Evolutionary conservation across 192 early-diverging fungal genomes (phyloP), one percentile per base, ranked within the genome.

Genomic region (Geranomyces michiganensis): DNA sequence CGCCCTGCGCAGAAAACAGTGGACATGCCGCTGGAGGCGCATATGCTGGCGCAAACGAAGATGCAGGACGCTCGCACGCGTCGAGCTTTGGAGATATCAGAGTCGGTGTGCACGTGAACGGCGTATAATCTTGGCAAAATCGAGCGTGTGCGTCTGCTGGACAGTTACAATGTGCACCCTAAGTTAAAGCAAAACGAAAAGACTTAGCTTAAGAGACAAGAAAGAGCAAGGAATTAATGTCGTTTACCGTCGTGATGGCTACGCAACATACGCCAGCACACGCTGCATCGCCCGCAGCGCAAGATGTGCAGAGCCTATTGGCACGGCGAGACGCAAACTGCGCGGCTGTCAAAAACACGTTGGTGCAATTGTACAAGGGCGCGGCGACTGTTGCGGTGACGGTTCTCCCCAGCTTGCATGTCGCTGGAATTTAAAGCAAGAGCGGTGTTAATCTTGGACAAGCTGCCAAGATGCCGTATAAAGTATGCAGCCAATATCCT

Each of bases 321-420:
- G 58, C 58, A 8, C 17, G 4, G 4, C 58, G 58, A 5, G 58
- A 31, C 24, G 6, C 26, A 29, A 60, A 60, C 31, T 60, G 58
- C 58, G 58, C 29, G 31, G 29, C 22, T 8, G 58, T 60, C 5
- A 60, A 29, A 32, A 60, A 32, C 19, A 29, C 29, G 58, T 33
- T 33, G 31, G 58, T 60, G 58, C 58, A 60, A 29, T 32, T 60
- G 29, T 60, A 60, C 51, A 55, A 14, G 6, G 51, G 51, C 19
- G 51, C 19, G 26, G 51, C 51, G 51, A 55, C 51, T 27, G 51
- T 55, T 8, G 51, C 51, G 21, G 51, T 55, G 7, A 27, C 15
- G 3, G 4, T 3, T 27, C 4, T n/a, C 14, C 51, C 51, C 8
- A 55, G 26, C 19, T 55, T 55, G 51, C 51, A 55, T 4, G 4